phyloP scores from a whole-genome alignment of 2,329 filamentous ascomycete genomes.

The Teratosphaeria epicoccoides region DNA sequence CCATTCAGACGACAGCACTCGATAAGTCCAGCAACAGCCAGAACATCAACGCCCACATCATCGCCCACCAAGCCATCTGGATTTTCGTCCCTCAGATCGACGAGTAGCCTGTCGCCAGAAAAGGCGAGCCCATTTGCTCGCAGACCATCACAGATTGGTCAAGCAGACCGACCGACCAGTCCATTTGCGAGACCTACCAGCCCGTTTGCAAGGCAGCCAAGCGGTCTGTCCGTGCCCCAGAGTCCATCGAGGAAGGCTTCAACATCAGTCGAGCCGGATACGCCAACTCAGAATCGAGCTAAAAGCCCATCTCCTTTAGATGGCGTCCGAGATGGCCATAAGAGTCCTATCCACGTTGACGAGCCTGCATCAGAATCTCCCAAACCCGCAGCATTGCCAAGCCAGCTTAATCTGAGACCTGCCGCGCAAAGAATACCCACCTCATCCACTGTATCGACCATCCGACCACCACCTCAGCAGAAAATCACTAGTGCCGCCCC shows the following conservation, averaged over 20 bases:
- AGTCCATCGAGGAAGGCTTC: conserved; percentile 12
- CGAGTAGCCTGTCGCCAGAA: conserved; percentile 20
- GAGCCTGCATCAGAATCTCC: conserved; percentile 1
- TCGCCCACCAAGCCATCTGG: conserved; percentile 29
- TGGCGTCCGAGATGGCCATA: neutral
- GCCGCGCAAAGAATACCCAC: conserved; percentile 9
- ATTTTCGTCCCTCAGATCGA: conserved; percentile 16
- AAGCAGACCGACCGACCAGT: conserved; percentile 2
- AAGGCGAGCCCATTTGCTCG: conserved; percentile 26
- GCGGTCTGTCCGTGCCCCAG: conserved; percentile 18
- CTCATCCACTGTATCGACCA: conserved; percentile 20
- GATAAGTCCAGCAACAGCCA: conserved; percentile 15
- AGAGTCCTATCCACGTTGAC: neutral
- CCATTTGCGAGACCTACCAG: conserved; percentile 21
- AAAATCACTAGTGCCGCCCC: neutral
- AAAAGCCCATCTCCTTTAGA: neutral
- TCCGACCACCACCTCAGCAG: conserved; percentile 12
- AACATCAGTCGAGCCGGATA: neutral
- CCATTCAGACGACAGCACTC: conserved; percentile 26
- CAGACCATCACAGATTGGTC: conserved; percentile 25
- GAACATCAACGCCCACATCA: conserved; percentile 28
- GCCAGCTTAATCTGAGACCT: neutral
- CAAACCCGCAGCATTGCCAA: neutral
- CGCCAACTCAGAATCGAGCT: neutral
- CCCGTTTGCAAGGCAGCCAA: conserved; percentile 26